Evolutionary conservation across 495 filamentous ascomycete species (phyloP), one percentile per base, ranked within the genome.

Genomic region (Hyaloscypha bicolor): DNA sequence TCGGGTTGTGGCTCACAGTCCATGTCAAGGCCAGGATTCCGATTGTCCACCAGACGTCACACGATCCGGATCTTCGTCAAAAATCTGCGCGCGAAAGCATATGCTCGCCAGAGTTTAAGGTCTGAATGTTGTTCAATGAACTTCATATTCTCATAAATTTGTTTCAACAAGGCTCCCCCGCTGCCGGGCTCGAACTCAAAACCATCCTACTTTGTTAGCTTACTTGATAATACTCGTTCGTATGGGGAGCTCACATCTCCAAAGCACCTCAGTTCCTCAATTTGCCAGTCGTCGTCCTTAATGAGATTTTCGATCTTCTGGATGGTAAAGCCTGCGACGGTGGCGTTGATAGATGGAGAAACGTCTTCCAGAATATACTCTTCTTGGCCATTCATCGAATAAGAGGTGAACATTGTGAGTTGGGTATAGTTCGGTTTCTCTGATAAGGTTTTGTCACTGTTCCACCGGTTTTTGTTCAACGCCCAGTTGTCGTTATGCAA

Each of bases 261-360:
- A 5, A 5, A 55, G 4, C 21, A 5, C 53, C 14, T 29, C 29
- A 29, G 4, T 3, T 25, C 53, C 2, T 22, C 9, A 3, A 3
- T 55, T 6, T 4, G 53, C 53, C 53, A 55, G 4, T 29, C 8
- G 6, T 55, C 21, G 53, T 55, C 21, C 4, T 55, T 4, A n/a
- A 45, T 12, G 8, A 19, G 42, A n/a, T n/a, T n/a, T n/a, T n/a
- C n/a, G n/a, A n/a, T n/a, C n/a, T n/a, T n/a, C n/a, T n/a, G n/a
- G n/a, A n/a, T n/a, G n/a, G n/a, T n/a, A n/a, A n/a, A n/a, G n/a
- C n/a, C n/a, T n/a, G n/a, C n/a, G n/a, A n/a, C n/a, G n/a, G n/a
- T n/a, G n/a, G n/a, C n/a, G n/a, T n/a, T n/a, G n/a, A 59, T 59
- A 37, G 33, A 3, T 59, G 6, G 56, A 59, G n/a, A n/a, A 21